phyloP scores from a whole-genome alignment of 176 grass and related monocot species.

The Oryza longistaminata region DNA sequence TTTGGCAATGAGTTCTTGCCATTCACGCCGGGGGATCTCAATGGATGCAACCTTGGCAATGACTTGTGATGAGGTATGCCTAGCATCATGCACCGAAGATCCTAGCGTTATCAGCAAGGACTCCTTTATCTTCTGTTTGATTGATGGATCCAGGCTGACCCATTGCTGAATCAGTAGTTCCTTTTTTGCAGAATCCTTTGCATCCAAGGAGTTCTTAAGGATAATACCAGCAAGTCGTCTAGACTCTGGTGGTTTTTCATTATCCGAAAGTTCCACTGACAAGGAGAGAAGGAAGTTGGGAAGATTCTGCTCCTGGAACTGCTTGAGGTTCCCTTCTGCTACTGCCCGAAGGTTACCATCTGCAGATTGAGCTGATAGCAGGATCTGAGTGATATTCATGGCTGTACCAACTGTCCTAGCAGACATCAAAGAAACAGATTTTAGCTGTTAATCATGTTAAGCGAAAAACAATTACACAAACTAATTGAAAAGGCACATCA shows the following conservation, averaged over 20 bases:
- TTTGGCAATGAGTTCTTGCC: slow-evolving; percentile 81
- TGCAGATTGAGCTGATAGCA: slow-evolving; percentile 75
- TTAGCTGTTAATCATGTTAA: neutral
- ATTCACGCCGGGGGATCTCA: slow-evolving; percentile 85
- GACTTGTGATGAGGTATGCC: slow-evolving; percentile 89
- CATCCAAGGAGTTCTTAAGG: slow-evolving; percentile 85
- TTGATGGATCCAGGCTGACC: slow-evolving; percentile 63
- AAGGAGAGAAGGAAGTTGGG: slow-evolving; percentile 81
- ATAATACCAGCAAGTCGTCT: slow-evolving; percentile 83
- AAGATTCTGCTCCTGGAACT: slow-evolving; percentile 93
- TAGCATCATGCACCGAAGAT: slow-evolving; percentile 70
- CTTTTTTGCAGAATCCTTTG: slow-evolving; percentile 68
- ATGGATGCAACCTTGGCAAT: slow-evolving; percentile 95
- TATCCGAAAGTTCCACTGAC: slow-evolving; percentile 67
- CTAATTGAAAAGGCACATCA: neutral
- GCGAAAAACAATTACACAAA: slow-evolving; percentile 12
- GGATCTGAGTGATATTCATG: slow-evolving; percentile 76
- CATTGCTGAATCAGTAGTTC: slow-evolving; percentile 62
- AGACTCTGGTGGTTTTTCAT: slow-evolving; percentile 70
- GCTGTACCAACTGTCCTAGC: slow-evolving; percentile 31
- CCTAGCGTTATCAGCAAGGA: slow-evolving; percentile 74
- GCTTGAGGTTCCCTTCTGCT: slow-evolving; percentile 69
- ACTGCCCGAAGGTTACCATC: slow-evolving; percentile 65
- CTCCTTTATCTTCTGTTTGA: slow-evolving; percentile 86
- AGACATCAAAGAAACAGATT: slow-evolving; percentile 2